Conservation (phyloP, 2,329 filamentous ascomycete genomes). For the Cytospora schulzeri region DNA sequence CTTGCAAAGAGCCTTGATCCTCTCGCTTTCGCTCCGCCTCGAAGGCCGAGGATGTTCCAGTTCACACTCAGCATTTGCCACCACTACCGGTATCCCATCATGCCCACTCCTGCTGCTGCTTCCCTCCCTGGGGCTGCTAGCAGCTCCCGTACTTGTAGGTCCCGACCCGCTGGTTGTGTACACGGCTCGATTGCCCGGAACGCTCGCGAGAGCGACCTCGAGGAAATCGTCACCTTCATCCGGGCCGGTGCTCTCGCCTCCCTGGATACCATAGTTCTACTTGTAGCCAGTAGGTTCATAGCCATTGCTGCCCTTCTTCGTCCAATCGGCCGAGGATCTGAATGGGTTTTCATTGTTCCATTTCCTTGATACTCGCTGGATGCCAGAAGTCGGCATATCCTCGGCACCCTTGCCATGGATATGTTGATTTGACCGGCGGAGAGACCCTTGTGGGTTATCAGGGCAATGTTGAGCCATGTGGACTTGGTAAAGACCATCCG, state of each 20-base stretch:
- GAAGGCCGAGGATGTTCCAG: constrained; percentile 25
- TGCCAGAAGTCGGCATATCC: not conserved
- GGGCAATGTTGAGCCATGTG: not conserved
- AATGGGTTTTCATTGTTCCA: constrained; percentile 20
- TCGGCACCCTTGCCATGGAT: not conserved
- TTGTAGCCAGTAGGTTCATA: not conserved
- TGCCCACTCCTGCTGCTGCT: not conserved
- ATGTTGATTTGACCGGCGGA: not conserved
- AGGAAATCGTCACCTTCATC: not conserved
- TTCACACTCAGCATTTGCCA: constrained; percentile 18
- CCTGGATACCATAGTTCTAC: not conserved
- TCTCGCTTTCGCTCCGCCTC: constrained; percentile 10
- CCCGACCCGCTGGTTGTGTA: not conserved
- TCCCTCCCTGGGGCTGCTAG: not conserved
- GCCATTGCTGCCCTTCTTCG: not conserved
- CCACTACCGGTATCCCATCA: constrained; percentile 10
- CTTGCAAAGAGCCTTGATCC: constrained; percentile 12
- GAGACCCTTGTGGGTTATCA: not conserved
- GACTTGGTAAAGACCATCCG: not conserved
- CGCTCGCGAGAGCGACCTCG: not conserved
- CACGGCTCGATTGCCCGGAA: not conserved
- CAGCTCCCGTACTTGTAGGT: not conserved
- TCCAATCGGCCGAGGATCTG: too few species aligned
- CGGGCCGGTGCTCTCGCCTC: not conserved
- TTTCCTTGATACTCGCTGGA: constrained; percentile 9